Base-by-base conservation (phyloP, 768 basidiomycete species). In the Boletus rufocinnamomeus region DNA sequence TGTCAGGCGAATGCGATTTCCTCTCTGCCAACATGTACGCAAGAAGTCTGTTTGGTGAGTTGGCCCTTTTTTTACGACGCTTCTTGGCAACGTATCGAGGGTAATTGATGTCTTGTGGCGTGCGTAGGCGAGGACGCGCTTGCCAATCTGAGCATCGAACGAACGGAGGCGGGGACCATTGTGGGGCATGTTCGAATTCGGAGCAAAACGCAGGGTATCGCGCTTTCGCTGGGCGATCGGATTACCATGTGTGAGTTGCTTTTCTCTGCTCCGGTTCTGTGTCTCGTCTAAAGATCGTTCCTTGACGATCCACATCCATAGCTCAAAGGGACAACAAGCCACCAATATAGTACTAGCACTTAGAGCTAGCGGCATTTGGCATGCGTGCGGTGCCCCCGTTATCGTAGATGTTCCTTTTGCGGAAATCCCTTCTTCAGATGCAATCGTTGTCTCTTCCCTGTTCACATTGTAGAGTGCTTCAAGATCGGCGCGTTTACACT, bases 201-300 rank as follows among this genome's bases (percentile, higher is more conserved):
- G 57, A 94, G 92, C 70, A 98, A 98, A 78, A 98, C 96, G 25
- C 96, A 98, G 73, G 96, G 96, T 53, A 98, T 98, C 60, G 96
- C 96, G 2, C 79, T 98, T 60, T 93, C 91, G 19, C 74, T 99
- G 61, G 96, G 93, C n/a, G 94, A 95, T 74, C 81, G 87, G 67
- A 93, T 94, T 67, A 93, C 83, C 11, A 79, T 82, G 73, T 81
- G 82, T 83, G 58, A 56, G 79, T 68, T 8, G 6, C 4, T 27
- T 38, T 47, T 50, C 9, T 34, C 8, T 35, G 16, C 11, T 8
- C 21, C 3, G 2, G 28, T 41, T 56, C n/a, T 48, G n/a, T 27
- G 21, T 13, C 37, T 46, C 16, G 32, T 34, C 56, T 16, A 28
- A 38, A 11, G 28, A 23, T 35, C n/a, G 3, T 17, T 21, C 28